Evolutionary conservation across 1,139 yeast species (phyloP).

Genomic region (Torulaspora globosa): DNA sequence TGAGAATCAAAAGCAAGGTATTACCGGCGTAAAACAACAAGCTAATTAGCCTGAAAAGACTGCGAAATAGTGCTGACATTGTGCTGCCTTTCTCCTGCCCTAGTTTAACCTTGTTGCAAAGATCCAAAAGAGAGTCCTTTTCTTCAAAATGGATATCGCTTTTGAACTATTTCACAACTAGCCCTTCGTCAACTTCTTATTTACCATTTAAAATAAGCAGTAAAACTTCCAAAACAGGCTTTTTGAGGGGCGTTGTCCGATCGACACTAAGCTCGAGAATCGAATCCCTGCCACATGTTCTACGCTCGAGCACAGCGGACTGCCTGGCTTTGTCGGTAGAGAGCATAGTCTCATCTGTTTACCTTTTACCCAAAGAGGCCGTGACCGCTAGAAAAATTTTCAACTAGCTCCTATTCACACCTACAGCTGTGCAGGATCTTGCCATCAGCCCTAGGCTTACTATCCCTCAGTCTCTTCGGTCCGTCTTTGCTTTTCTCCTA

Average conservation of each 20-base stretch:
- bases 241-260: conserved; percentile 3
- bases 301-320: conserved; percentile 7
- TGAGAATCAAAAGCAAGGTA: conserved; percentile 54
- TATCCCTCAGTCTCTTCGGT: not conserved
- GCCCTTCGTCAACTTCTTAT: not conserved
- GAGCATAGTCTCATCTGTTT: conserved; percentile 1
- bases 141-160: not conserved
- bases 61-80: conserved; percentile 5
- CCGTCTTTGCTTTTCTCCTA: conserved; percentile 1
- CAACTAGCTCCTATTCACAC: not conserved
- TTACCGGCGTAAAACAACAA: conserved; percentile 39
- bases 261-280: not conserved
- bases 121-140: too few species aligned
- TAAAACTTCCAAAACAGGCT: not conserved
- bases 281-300: conserved; percentile 5
- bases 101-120: too few species aligned
- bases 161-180: not conserved
- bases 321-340: conserved; percentile 1
- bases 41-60: conserved; percentile 14
- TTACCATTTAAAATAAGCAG: conserved; percentile 6
- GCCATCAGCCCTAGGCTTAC: not conserved
- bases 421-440: not conserved
- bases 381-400: conserved; percentile 3
- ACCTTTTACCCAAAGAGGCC: conserved; percentile 6
- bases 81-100: not conserved